Conservation (phyloP, 331 rosid genomes). For the Quercus lobata region DNA sequence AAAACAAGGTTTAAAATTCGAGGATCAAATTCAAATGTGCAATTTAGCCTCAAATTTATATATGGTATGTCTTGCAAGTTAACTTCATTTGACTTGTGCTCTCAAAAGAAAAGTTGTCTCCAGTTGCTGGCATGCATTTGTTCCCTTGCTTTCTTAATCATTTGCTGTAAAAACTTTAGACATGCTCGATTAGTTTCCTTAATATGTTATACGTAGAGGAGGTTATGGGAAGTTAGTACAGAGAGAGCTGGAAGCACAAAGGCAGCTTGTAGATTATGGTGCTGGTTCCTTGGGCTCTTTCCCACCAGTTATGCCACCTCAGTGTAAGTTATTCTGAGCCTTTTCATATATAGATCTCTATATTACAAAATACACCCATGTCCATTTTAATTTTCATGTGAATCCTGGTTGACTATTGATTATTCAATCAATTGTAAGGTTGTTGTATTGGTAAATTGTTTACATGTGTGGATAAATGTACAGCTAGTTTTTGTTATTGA, state of each 20-base stretch:
- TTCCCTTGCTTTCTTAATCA: neutral
- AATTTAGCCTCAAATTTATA: neutral
- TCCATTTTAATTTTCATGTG: neutral
- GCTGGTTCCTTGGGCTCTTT: constrained; percentile 86
- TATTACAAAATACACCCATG: neutral
- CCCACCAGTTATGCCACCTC: constrained; percentile 63
- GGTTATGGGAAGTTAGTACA: constrained; percentile 95
- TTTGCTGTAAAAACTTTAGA: neutral
- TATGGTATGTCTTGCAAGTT: neutral
- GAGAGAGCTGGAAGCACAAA: constrained; percentile 89
- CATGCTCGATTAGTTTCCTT: constrained; percentile 44
- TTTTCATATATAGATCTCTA: constrained; percentile 13
- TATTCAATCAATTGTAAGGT: neutral
- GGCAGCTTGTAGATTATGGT: constrained; percentile 97
- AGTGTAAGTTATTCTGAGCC: constrained; percentile 56
- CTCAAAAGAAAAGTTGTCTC: neutral
- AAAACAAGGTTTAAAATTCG: too few species aligned
- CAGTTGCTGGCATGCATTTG: neutral
- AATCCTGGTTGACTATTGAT: neutral
- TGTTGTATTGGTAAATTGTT: neutral
- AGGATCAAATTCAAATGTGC: too few species aligned
- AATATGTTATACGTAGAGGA: constrained; percentile 76
- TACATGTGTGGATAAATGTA: neutral
- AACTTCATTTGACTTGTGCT: neutral
- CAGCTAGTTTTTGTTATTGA: neutral